phyloP scores from a whole-genome alignment of 2,329 filamentous ascomycete genomes.

The Endothia cerciana region DNA sequence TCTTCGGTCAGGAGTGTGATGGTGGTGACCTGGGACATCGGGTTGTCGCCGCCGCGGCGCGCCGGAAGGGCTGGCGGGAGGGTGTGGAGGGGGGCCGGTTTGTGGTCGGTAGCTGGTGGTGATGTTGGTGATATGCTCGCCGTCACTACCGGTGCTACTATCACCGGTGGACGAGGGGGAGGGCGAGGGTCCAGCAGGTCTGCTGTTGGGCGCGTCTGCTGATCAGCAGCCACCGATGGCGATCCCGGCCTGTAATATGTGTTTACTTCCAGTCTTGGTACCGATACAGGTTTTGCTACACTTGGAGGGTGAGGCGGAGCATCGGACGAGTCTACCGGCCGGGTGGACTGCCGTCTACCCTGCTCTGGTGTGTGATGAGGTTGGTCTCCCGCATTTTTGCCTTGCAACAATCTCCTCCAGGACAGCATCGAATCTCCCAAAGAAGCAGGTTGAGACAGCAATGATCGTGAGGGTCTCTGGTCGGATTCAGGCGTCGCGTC shows the following conservation, averaged over 20 bases:
- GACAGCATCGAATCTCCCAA: neutral
- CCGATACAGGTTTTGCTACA: neutral
- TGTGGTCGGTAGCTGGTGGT: neutral
- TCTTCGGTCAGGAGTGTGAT: slow-evolving; percentile 22
- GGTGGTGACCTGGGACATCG: neutral
- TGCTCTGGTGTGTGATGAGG: neutral
- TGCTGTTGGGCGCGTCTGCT: neutral
- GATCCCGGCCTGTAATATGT: neutral
- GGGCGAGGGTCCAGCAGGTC: neutral
- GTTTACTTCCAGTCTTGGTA: neutral
- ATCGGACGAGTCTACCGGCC: neutral
- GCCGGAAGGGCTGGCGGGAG: neutral
- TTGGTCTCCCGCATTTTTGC: neutral
- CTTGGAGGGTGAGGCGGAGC: neutral
- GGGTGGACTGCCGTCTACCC: neutral
- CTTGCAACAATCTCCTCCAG: neutral
- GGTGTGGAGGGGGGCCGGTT: neutral
- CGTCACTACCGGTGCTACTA: neutral
- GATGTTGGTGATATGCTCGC: neutral
- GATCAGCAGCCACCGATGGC: neutral
- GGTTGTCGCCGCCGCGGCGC: neutral
- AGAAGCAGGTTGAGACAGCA: neutral
- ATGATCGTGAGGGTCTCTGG: neutral
- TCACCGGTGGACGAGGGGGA: neutral
- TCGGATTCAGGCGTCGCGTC: neutral